Base-by-base conservation (phyloP, 2,329 filamentous ascomycete species). In the Phyllosticta citrichinensis region DNA sequence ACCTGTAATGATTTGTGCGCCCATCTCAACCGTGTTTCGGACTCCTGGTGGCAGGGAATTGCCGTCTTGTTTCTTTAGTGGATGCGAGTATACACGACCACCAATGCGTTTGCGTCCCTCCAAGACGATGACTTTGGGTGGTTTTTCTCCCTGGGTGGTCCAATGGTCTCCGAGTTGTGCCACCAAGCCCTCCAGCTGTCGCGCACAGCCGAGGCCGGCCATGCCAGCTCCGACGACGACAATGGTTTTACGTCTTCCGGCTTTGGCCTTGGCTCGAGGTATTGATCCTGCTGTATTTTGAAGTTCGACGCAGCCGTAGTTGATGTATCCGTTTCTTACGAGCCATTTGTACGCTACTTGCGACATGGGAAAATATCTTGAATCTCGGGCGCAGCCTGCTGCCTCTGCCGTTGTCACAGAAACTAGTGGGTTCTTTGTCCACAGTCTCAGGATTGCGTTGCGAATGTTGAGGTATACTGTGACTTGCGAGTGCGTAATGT, bases 1-100 rank as follows among this genome's bases (percentile, higher is more conserved):
- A 0, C 94, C 94, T 35, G 95, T 97, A 63, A 99, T 91, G 63
- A 99, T 97, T 81, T 99, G 96, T 60, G 93, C 94, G 27, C 94
- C 94, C 86, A 97, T 95, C 73, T 99, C 94, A 33, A 91, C 94
- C 20, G 92, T 97, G 69, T 87, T 88, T 57, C 75, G 82, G 72
- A 81, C 83, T 74, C 79, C 70, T 65, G 79, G 68, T 70, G 79
- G 75, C 70, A 84, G 66, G 65, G 76, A 74, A 69, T 78, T 70
- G 61, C 78, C 74, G 72, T 82, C 73, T 77, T 87, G 76, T 77
- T 85, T 80, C 78, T 76, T 77, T 63, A 87, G 73, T 55, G 83
- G 83, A 70, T 87, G 91, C 58, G 94, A 99, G 74, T 97, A 97
- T 20, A 99, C 91, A 66, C 94, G 85, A 51, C 94, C 94, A 51